Evolutionary conservation across 768 basidiomycete genomes (phyloP).

Genomic region (Suillus plorans): DNA sequence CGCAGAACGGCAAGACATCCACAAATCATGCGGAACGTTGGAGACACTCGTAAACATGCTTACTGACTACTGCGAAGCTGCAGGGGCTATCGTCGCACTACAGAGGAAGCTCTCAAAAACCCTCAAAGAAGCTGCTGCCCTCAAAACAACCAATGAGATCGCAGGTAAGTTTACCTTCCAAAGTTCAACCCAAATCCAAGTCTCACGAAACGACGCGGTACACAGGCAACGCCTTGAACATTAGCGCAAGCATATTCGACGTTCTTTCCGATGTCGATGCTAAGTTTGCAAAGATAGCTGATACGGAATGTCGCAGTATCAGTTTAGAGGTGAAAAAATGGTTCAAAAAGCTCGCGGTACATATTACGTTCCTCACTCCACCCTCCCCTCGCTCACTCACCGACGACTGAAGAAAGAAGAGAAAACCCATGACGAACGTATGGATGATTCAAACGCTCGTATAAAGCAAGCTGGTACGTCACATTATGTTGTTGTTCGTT

Average conservation of each 20-base stretch:
- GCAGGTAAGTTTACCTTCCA: constrained; percentile 48
- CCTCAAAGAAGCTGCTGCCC: constrained; percentile 58
- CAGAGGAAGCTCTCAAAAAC: constrained; percentile 79
- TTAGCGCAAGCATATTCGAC: constrained; percentile 68
- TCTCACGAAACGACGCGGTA: background rate
- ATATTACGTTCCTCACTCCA: constrained; percentile 23
- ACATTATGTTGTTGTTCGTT: background rate
- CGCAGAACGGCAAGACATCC: constrained; percentile 68
- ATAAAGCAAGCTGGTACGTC: constrained; percentile 72
- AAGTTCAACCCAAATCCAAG: background rate
- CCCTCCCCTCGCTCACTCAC: background rate
- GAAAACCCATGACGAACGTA: constrained; percentile 70
- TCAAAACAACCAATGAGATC: constrained; percentile 60
- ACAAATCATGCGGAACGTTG: constrained; percentile 78
- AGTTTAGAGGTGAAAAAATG: constrained; percentile 77
- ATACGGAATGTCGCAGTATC: constrained; percentile 68
- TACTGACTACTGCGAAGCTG: constrained; percentile 76
- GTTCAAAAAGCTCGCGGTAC: constrained; percentile 80
- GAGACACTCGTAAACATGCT: constrained; percentile 65
- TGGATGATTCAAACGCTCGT: constrained; percentile 62
- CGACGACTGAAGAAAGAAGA: constrained; percentile 67
- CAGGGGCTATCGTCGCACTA: constrained; percentile 54
- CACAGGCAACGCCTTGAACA: constrained; percentile 65
- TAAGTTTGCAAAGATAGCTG: constrained; percentile 73
- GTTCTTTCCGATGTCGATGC: constrained; percentile 65